These are phyloP conservation scores for Dioscorea cayenensis DNA, from an alignment of 116 monocot species.

Conservation along the genomic window DNA sequence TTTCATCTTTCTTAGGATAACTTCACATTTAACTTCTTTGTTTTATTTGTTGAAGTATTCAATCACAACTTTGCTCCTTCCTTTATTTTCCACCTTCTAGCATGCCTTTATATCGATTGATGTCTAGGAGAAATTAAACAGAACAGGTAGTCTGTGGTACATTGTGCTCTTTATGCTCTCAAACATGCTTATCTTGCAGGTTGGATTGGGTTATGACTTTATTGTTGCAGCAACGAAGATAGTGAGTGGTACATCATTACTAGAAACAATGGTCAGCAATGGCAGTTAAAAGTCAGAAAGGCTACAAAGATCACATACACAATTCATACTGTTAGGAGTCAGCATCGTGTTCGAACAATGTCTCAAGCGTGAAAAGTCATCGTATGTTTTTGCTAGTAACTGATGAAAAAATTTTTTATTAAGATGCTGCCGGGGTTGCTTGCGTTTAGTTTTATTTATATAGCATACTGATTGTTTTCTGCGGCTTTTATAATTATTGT, in stretches of 20 bases:
- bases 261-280: conserved; percentile 57
- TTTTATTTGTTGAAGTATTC: background rate
- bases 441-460: too few species aligned
- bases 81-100: too few species aligned
- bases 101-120: background rate
- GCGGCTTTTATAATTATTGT: too few species aligned
- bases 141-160: background rate
- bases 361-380: too few species aligned
- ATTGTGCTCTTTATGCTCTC: background rate
- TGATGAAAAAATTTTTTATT: too few species aligned
- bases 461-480: too few species aligned
- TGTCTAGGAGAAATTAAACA: background rate
- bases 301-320: background rate
- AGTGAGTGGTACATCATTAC: conserved; percentile 72
- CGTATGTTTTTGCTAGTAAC: too few species aligned
- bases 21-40: background rate
- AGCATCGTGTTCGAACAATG: too few species aligned
- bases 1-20: too few species aligned
- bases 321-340: too few species aligned
- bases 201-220: conserved; percentile 92
- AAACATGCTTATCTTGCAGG: conserved; percentile 38
- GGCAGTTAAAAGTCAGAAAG: conserved; percentile 10
- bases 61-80: background rate
- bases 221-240: conserved; percentile 84
- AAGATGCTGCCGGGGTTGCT: too few species aligned